Percentiles rank a stretch among this genome's conserved stretches.
phyloP scores from a whole-genome alignment of 768 basidiomycete species.

The Pleurotus platypus region DNA sequence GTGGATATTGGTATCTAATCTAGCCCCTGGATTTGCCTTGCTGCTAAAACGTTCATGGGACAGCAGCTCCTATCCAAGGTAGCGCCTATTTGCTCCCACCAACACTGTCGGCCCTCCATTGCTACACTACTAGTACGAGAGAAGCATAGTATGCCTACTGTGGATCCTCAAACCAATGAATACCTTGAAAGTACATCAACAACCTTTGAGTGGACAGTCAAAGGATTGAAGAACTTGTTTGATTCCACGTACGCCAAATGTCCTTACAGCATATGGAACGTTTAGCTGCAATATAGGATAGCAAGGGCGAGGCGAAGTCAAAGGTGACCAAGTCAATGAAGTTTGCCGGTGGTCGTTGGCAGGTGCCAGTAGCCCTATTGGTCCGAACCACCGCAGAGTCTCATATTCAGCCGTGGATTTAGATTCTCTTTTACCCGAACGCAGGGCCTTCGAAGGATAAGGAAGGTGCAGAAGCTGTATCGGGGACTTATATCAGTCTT shows the following conservation, averaged over 20 bases:
- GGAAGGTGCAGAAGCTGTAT: slow-evolving; percentile 42
- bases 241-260: slow-evolving; percentile 45
- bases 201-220: slow-evolving; percentile 77
- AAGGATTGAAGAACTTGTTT: slow-evolving; percentile 67
- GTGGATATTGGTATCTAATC: too few species aligned
- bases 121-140: neutral
- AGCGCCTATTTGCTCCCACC: neutral
- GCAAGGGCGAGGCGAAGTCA: slow-evolving; percentile 72
- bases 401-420: too few species aligned
- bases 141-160: neutral
- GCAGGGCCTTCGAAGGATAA: slow-evolving; percentile 53
- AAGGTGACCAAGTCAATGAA: slow-evolving; percentile 72
- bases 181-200: slow-evolving; percentile 52
- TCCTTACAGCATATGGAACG: neutral
- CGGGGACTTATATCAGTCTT: slow-evolving; percentile 55
- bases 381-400: too few species aligned
- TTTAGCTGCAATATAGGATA: neutral
- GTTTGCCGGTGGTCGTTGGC: slow-evolving; percentile 79
- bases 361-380: slow-evolving; percentile 32
- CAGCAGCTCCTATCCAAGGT: neutral
- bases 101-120: neutral
- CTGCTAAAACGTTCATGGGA: neutral
- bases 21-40: too few species aligned
- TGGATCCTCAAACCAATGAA: slow-evolving; percentile 14
- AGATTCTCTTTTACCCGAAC: slow-evolving; percentile 85